Evolutionary conservation across 2,329 filamentous ascomycete species (phyloP).

Genomic region (Fusarium miscanthi): DNA sequence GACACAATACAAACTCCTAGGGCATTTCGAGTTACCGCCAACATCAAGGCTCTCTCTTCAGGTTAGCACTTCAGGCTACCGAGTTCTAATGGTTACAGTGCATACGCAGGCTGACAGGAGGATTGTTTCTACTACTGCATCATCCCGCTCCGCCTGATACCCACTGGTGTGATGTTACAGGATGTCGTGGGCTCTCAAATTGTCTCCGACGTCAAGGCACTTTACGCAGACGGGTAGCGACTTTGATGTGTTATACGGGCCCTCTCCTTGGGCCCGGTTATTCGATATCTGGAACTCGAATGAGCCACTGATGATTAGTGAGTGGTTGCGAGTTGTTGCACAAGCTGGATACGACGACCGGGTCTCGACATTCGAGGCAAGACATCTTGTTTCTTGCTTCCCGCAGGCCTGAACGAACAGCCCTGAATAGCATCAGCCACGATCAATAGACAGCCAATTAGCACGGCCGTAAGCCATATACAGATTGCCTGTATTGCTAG

Average conservation of each 20-base stretch:
- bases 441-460: conserved; percentile 16
- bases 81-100: not conserved
- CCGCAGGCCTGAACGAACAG: conserved; percentile 14
- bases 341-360: conserved; percentile 28
- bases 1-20: not conserved
- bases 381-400: conserved; percentile 15
- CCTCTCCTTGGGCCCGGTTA: not conserved
- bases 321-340: conserved; percentile 15
- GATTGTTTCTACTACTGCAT: conserved; percentile 23
- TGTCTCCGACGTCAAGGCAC: conserved; percentile 8
- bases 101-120: conserved; percentile 19
- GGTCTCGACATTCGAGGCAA: conserved; percentile 9
- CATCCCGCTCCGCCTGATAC: conserved; percentile 17
- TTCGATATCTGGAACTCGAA: not conserved
- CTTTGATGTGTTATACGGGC: conserved; percentile 7
- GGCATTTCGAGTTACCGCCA: not conserved
- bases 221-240: conserved; percentile 7
- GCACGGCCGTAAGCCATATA: not conserved
- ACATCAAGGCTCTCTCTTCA: conserved; percentile 21
- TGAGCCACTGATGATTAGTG: not conserved
- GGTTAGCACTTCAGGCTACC: conserved; percentile 26
- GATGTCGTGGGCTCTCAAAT: not conserved
- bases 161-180: conserved; percentile 14
- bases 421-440: conserved; percentile 30
- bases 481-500: conserved; percentile 14